Evolutionary conservation across 106 monocot species (phyloP), one percentile per base, ranked within the genome.

Genomic region (Posidonia australis): DNA sequence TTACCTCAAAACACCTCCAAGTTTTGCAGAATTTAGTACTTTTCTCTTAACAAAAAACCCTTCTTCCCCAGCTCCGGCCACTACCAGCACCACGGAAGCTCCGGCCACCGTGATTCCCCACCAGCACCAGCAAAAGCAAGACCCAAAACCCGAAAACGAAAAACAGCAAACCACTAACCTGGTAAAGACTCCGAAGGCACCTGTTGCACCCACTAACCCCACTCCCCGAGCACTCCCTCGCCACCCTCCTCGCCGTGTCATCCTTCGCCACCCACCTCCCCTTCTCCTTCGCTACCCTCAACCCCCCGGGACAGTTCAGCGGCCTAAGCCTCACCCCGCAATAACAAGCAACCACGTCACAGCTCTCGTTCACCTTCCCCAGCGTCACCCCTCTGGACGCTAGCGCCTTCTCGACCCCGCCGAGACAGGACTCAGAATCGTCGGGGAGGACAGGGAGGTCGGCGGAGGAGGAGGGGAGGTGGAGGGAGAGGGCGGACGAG

Each of bases 391-490:
- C 81, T 9, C 62, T 67, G 18, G 64, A 58, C 3, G 68, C 55
- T n/a, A 93, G 69, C n/a, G 81, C 81, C 67, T 69, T 60, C 76
- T 84, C 81, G 1, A 69, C 77, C 13, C 60, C 74, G 65, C 57
- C 73, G 28, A 73, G 68, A 54, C 92, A 92, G 25, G 82, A 43
- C 71, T 92, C 92, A 2, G 88, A 82, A 61, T 84, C 82, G 66
- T 92, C 85, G 23, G 92, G 92, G 27, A 84, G 82, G 26, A 77
- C 65, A 29, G 92, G 92, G 43, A 80, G 63, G 53, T 83, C 77
- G 66, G 72, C 21, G 54, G 41, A 20, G 57, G 65, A 2, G 49
- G 73, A 20, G 28, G 69, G 60, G 5, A 27, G 48, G 19, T 20
- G 69, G 55, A 49, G 48, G 57, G 69, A 55, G 44, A 82, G 75